Conservation (phyloP, 1,284 basidiomycete genomes). For the Ceratobasidium sp. region DNA sequence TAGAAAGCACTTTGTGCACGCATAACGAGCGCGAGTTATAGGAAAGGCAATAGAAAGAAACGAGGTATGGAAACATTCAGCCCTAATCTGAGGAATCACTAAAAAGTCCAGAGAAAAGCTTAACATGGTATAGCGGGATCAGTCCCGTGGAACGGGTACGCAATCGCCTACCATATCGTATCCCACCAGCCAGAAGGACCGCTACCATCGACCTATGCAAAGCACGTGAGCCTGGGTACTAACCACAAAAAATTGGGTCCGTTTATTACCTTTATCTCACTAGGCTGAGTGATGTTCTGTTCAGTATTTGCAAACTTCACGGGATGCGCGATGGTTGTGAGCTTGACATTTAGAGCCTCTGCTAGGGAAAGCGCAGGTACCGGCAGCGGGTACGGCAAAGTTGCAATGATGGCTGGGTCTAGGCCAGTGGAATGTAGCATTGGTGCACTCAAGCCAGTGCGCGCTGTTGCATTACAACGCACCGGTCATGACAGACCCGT, state of each 20-base stretch:
- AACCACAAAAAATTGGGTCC: neutral
- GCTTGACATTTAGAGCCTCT: slow-evolving; percentile 30
- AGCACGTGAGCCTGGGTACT: too few relatives aligned
- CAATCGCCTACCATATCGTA: neutral
- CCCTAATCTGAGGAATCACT: too few relatives aligned
- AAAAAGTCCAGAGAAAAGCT: too few relatives aligned
- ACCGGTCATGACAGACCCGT: slow-evolving; percentile 27
- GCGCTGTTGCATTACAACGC: neutral
- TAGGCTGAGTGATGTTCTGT: slow-evolving; percentile 19
- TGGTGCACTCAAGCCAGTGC: neutral
- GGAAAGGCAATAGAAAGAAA: too few relatives aligned
- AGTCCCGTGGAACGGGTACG: too few relatives aligned
- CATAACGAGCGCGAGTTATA: too few relatives aligned
- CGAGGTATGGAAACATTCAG: too few relatives aligned
- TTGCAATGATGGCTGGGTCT: slow-evolving; percentile 15
- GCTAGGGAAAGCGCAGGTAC: slow-evolving; percentile 6
- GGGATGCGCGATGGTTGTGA: slow-evolving; percentile 12
- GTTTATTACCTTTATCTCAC: slow-evolving; percentile 18
- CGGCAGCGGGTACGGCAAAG: slow-evolving; percentile 5
- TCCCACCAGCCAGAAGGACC: slow-evolving; percentile 14
- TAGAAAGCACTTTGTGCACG: too few relatives aligned
- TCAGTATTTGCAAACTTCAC: slow-evolving; percentile 23
- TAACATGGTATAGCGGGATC: too few relatives aligned
- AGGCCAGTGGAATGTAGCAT: neutral
- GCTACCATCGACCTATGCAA: neutral